Conservation (phyloP, 148 eudicot genomes). For the Selenicereus undatus region DNA sequence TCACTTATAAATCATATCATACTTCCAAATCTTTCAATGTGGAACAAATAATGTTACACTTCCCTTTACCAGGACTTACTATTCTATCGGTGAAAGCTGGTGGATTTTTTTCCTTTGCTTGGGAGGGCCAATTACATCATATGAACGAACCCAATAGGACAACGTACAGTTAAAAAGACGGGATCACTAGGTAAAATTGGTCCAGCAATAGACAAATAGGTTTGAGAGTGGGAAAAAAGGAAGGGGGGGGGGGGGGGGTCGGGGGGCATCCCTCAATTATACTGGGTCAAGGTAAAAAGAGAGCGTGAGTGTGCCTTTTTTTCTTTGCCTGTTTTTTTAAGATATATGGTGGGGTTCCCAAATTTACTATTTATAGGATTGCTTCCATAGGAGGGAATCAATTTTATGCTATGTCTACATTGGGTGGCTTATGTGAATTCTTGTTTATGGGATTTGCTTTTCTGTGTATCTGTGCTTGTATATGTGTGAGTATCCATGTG, state of each 20-base stretch:
- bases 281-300: slow-evolving; percentile 10
- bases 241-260: not conserved
- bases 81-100: not conserved
- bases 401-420: slow-evolving; percentile 17
- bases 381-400: slow-evolving; percentile 27
- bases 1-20: too few relatives aligned
- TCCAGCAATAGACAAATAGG: not conserved
- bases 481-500: not conserved
- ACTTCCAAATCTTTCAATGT: too few relatives aligned
- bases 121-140: not conserved
- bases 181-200: not conserved
- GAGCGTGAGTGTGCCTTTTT: not conserved
- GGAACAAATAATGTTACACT: not conserved
- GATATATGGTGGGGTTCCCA: slow-evolving; percentile 8
- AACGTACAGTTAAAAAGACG: slow-evolving; percentile 1
- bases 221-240: not conserved
- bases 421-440: slow-evolving; percentile 7
- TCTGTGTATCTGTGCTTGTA: not conserved
- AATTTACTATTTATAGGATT: slow-evolving; percentile 17
- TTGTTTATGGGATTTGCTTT: not conserved
- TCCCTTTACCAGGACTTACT: not conserved
- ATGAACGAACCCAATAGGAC: slow-evolving; percentile 15
- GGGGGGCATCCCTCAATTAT: slow-evolving; percentile 13
- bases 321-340: slow-evolving; percentile 3
- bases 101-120: not conserved